These are phyloP conservation scores for Prunus campanulata DNA, from an alignment of 306 rosid species.

Conservation along the genomic window DNA sequence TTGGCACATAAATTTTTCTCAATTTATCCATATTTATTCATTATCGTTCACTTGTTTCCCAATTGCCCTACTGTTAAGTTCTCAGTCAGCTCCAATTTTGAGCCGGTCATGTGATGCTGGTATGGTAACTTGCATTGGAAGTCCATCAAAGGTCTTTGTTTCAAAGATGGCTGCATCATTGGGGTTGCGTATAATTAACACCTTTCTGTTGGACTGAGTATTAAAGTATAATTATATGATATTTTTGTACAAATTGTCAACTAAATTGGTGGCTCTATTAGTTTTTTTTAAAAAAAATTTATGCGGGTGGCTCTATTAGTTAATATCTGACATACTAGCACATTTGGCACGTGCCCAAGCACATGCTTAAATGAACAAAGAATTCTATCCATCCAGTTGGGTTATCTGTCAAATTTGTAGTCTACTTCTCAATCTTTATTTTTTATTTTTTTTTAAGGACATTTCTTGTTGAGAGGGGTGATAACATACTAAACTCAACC, in stretches of 20 bases:
- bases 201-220: background rate
- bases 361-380: background rate
- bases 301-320: background rate
- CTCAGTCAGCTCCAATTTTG: too few relatives aligned
- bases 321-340: background rate
- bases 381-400: background rate
- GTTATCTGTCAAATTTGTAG: background rate
- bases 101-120: background rate
- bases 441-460: too few relatives aligned
- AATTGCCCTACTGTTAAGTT: too few relatives aligned
- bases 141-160: conserved; percentile 9
- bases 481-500: background rate
- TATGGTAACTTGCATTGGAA: conserved; percentile 9
- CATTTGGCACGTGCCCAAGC: background rate
- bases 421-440: background rate
- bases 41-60: too few relatives aligned
- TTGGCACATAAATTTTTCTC: too few relatives aligned
- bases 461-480: too few relatives aligned
- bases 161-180: conserved; percentile 6
- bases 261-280: background rate
- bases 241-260: background rate
- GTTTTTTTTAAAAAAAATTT: too few relatives aligned
- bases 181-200: background rate
- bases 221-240: too few relatives aligned
- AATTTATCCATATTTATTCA: too few relatives aligned